Evolutionary conservation across 306 rosid genomes (phyloP).

Genomic region (Gynostemma pentaphyllum): DNA sequence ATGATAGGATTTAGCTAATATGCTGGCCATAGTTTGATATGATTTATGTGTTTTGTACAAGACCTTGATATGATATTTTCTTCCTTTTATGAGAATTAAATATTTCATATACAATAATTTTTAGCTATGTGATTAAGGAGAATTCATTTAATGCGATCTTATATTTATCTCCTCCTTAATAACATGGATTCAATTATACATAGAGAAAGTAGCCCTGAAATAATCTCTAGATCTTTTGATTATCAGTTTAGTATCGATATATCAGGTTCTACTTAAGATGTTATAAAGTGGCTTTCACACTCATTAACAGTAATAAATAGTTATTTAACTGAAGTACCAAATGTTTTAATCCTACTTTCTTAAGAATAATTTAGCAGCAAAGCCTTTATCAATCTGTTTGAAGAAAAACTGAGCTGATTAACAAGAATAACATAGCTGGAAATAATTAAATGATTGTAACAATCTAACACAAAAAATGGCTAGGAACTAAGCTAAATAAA

Average conservation of each 20-base stretch:
- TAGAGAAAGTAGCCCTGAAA: too few relatives aligned
- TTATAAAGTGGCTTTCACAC: too few relatives aligned
- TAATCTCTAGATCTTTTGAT: too few relatives aligned
- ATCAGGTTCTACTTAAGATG: too few relatives aligned
- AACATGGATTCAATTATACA: too few relatives aligned
- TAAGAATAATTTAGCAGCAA: not conserved
- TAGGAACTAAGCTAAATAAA: not conserved
- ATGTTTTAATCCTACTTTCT: not conserved
- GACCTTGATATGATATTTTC: not conserved
- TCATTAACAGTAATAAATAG: too few relatives aligned
- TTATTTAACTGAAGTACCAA: too few relatives aligned
- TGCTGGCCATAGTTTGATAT: constrained; percentile 9
- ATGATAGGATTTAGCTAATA: not conserved
- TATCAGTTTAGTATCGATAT: too few relatives aligned
- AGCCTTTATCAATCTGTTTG: not conserved
- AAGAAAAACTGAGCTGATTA: not conserved
- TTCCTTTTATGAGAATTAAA: not conserved
- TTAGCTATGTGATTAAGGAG: too few relatives aligned
- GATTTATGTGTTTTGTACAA: not conserved
- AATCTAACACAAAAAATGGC: constrained; percentile 8
- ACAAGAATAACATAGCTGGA: not conserved
- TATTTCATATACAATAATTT: not conserved
- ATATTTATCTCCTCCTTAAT: too few relatives aligned
- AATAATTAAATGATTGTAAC: constrained; percentile 8
- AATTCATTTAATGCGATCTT: too few relatives aligned